These are phyloP conservation scores for Senecio squalidus DNA, from an alignment of 140 eudicot genomes.

Conservation along the genomic window DNA sequence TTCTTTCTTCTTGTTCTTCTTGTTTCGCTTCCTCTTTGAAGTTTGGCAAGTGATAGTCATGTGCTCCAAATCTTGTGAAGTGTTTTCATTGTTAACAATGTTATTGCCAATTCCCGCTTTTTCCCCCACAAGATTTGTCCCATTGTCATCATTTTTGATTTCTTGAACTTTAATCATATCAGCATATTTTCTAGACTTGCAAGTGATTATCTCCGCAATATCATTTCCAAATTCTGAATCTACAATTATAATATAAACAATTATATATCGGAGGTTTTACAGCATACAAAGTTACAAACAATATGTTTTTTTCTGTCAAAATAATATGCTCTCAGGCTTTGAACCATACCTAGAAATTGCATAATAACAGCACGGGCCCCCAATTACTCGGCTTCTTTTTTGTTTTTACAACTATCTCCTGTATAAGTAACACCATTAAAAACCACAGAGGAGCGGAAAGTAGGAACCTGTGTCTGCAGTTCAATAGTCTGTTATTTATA, in stretches of 20 bases:
- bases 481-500: conserved; percentile 5
- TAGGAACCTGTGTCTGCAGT: not conserved
- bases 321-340: not conserved
- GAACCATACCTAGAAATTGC: conserved; percentile 5
- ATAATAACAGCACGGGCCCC: conserved; percentile 12
- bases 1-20: conserved; percentile 32
- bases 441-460: conserved; percentile 18
- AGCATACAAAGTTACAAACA: not conserved
- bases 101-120: not conserved
- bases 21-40: conserved; percentile 26
- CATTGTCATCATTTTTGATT: not conserved
- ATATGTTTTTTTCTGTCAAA: not conserved
- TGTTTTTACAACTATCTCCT: conserved; percentile 1
- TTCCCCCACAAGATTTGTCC: not conserved
- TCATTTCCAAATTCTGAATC: conserved; percentile 30
- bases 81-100: not conserved
- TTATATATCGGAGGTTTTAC: not conserved
- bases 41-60: not conserved
- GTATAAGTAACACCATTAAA: not conserved
- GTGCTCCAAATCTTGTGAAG: conserved; percentile 23
- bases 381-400: conserved; percentile 17
- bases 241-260: conserved; percentile 17
- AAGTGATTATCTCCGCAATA: conserved; percentile 42
- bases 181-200: conserved; percentile 20
- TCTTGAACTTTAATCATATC: conserved; percentile 19